Conservation (phyloP, 179 eudicot species). For the Beta corolliflora region DNA sequence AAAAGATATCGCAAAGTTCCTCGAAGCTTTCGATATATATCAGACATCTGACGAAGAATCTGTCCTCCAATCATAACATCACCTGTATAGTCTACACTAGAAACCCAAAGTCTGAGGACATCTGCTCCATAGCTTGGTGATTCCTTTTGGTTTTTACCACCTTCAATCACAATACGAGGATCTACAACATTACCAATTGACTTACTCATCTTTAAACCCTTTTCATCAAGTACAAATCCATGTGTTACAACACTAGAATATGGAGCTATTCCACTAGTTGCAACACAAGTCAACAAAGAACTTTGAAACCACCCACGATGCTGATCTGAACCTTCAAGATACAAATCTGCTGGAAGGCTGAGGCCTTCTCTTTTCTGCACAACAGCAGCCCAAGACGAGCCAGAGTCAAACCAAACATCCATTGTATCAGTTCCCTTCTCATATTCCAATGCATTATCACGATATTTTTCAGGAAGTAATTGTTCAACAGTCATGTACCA, state of each 20-base stretch:
- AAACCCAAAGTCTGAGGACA: slow-evolving; percentile 98
- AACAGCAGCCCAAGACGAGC: slow-evolving; percentile 99
- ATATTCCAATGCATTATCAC: slow-evolving; percentile 70
- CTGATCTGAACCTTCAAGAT: slow-evolving; percentile 98
- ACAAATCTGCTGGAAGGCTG: slow-evolving; percentile 84
- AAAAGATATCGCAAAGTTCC: slow-evolving; percentile 97
- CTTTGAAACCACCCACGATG: slow-evolving; percentile 99
- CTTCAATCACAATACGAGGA: slow-evolving; percentile 85
- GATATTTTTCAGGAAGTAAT: slow-evolving; percentile 81
- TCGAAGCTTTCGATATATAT: slow-evolving; percentile 86
- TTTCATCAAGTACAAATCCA: slow-evolving; percentile 98
- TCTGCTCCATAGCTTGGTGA: slow-evolving; percentile 93
- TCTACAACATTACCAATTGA: slow-evolving; percentile 99
- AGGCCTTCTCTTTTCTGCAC: slow-evolving; percentile 72
- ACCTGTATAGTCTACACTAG: slow-evolving; percentile 95
- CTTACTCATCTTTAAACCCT: slow-evolving; percentile 98
- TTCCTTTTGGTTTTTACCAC: slow-evolving; percentile 74
- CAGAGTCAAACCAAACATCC: slow-evolving; percentile 99
- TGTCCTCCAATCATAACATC: slow-evolving; percentile 88
- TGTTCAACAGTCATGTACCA: slow-evolving; percentile 90
- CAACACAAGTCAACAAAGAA: slow-evolving; percentile 89
- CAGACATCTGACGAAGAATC: slow-evolving; percentile 97
- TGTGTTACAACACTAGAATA: slow-evolving; percentile 85
- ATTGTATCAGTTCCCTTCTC: slow-evolving; percentile 93
- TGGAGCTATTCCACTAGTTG: slow-evolving; percentile 94